phyloP scores from a whole-genome alignment of 352 stramenopile genomes.

The Phytophthora europaea region DNA sequence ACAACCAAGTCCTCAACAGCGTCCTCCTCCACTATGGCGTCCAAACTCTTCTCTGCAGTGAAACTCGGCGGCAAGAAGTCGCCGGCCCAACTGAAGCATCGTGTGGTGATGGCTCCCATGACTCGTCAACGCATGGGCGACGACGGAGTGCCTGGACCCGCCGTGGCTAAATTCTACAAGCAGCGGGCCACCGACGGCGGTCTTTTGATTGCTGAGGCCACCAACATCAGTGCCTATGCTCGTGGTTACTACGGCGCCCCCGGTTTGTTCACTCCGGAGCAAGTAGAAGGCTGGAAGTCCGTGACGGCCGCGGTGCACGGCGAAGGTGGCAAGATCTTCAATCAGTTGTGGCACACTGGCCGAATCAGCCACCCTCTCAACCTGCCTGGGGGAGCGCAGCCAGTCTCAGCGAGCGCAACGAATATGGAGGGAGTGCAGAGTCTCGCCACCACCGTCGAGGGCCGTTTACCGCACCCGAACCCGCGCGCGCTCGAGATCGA shows the following conservation, averaged over 20 bases:
- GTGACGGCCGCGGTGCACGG: conserved; percentile 78
- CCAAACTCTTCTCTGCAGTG: conserved; percentile 61
- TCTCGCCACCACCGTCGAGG: conserved; percentile 38
- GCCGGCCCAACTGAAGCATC: conserved; percentile 57
- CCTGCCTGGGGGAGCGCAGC: conserved; percentile 55
- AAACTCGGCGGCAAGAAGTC: conserved; percentile 51
- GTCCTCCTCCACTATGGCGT: conserved; percentile 12
- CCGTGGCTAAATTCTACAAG: conserved; percentile 65
- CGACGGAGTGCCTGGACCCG: conserved; percentile 42
- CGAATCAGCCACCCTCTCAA: conserved; percentile 63
- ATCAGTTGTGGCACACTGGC: conserved; percentile 91
- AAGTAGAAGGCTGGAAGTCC: conserved; percentile 66
- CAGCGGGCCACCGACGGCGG: conserved; percentile 70
- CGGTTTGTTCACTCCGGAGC: conserved; percentile 62
- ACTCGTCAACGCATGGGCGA: conserved; percentile 54
- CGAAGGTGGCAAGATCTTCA: conserved; percentile 81
- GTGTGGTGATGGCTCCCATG: conserved; percentile 78
- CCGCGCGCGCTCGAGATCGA: conserved; percentile 72
- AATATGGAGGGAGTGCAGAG: conserved; percentile 42
- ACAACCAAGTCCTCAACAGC: conserved; percentile 3
- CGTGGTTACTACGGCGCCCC: conserved; percentile 59
- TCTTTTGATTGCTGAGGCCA: conserved; percentile 69
- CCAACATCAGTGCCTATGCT: conserved; percentile 57
- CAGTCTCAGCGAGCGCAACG: conserved; percentile 56
- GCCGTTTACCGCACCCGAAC: conserved; percentile 48